These are phyloP conservation scores for Pholiota microspora DNA, from an alignment of 768 basidiomycete species.

Conservation along the genomic window DNA sequence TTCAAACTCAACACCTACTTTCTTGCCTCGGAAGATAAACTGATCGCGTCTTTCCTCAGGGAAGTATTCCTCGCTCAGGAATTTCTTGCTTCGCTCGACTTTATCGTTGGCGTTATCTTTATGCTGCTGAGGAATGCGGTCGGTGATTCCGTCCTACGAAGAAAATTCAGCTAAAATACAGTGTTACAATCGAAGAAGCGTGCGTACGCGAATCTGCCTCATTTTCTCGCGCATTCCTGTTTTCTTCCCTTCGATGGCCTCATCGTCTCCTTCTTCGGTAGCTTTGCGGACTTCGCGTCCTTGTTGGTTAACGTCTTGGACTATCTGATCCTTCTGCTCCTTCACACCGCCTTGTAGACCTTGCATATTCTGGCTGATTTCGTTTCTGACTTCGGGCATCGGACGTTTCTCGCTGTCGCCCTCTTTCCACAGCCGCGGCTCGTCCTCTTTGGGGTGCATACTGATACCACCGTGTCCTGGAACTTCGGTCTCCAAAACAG, in stretches of 20 bases:
- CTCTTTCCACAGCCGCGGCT: slow-evolving; percentile 25
- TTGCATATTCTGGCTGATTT: slow-evolving; percentile 11
- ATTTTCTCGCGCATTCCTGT: slow-evolving; percentile 30
- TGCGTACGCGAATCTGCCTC: slow-evolving; percentile 36
- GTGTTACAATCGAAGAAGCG: slow-evolving; percentile 20
- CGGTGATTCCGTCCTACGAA: slow-evolving; percentile 26
- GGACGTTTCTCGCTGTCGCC: slow-evolving; percentile 33
- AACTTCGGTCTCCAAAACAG: slow-evolving; percentile 28
- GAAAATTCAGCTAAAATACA: slow-evolving; percentile 20
- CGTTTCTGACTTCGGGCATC: slow-evolving; percentile 21
- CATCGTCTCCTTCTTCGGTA: not conserved
- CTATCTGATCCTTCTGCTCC: slow-evolving; percentile 46
- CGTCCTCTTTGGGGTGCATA: slow-evolving; percentile 52
- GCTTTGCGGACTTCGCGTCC: not conserved
- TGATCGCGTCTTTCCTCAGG: slow-evolving; percentile 88
- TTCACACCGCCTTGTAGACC: not conserved
- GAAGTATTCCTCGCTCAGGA: slow-evolving; percentile 82
- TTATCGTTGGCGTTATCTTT: slow-evolving; percentile 55
- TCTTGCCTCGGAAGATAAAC: slow-evolving; percentile 92
- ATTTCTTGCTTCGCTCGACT: slow-evolving; percentile 57
- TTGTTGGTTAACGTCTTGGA: slow-evolving; percentile 68
- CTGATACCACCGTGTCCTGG: slow-evolving; percentile 31
- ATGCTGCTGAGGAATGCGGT: slow-evolving; percentile 68
- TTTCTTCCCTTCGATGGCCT: slow-evolving; percentile 29
- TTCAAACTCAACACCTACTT: slow-evolving; percentile 41